These are phyloP conservation scores for Calonectria pauciramosa DNA, from an alignment of 2,329 filamentous ascomycete genomes.

Conservation along the genomic window DNA sequence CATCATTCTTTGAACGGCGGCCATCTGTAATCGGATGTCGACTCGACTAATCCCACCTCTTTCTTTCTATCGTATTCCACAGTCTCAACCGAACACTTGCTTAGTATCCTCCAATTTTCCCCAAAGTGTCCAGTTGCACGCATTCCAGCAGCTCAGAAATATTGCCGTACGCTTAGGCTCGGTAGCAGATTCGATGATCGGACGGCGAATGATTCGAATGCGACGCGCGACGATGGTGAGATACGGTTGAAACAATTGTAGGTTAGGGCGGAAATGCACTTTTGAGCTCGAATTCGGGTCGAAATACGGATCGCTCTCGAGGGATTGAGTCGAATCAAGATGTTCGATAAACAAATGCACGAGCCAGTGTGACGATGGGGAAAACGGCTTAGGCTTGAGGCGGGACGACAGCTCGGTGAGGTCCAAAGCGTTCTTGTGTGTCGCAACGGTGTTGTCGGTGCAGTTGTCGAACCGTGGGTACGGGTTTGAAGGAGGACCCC, in stretches of 20 bases:
- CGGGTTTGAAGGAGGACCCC: conserved; percentile 37
- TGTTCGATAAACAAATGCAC: background rate
- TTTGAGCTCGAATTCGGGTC: background rate
- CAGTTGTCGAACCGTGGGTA: conserved; percentile 21
- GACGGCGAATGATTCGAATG: conserved; percentile 12
- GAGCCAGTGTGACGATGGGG: background rate
- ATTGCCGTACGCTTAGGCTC: conserved; percentile 22
- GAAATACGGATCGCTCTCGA: background rate
- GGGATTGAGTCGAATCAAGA: background rate
- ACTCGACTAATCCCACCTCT: conserved; percentile 20
- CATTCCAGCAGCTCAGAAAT: conserved; percentile 29
- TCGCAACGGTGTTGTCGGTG: conserved; percentile 24
- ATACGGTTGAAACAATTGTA: background rate
- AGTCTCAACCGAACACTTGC: conserved; percentile 9
- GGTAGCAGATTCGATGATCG: background rate
- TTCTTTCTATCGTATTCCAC: conserved; percentile 17
- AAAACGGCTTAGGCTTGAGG: conserved; percentile 4
- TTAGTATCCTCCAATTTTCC: conserved; percentile 29
- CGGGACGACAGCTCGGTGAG: conserved; percentile 20
- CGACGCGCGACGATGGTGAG: background rate
- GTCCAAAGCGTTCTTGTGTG: conserved; percentile 22
- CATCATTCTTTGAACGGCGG: conserved; percentile 55
- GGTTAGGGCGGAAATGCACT: background rate
- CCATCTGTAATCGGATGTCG: conserved; percentile 46
- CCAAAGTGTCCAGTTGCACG: conserved; percentile 28